These are phyloP conservation scores for Pseudogymnoascus verrucosus DNA, from an alignment of 2,329 filamentous ascomycete genomes.

Conservation along the genomic window DNA sequence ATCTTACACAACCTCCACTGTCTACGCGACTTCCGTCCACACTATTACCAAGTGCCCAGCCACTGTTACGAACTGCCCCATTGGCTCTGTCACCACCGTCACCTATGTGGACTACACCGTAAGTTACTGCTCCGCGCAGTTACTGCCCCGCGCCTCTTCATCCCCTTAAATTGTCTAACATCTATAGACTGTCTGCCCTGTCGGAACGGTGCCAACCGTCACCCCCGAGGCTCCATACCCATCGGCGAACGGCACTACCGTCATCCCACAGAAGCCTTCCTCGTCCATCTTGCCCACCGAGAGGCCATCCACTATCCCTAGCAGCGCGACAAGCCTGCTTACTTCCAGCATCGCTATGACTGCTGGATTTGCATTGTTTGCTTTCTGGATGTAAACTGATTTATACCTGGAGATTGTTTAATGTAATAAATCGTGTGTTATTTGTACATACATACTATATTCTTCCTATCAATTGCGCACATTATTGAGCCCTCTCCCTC, in stretches of 20 bases:
- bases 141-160: not conserved
- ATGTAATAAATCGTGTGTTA: not conserved
- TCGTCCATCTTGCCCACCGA: not conserved
- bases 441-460: not conserved
- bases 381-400: not conserved
- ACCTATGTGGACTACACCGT: not conserved
- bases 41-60: slow-evolving; percentile 23
- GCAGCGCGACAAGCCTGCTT: not conserved
- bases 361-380: not conserved
- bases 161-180: not conserved
- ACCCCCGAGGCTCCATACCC: not conserved
- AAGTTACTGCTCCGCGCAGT: not conserved
- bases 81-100: slow-evolving; percentile 28
- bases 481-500: not conserved
- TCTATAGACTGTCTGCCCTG: not conserved
- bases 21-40: slow-evolving; percentile 13
- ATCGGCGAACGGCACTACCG: not conserved
- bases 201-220: not conserved
- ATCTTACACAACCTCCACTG: slow-evolving; percentile 1
- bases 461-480: not conserved
- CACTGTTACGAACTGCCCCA: slow-evolving; percentile 34
- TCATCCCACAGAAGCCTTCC: not conserved
- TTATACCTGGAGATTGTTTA: not conserved
- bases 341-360: slow-evolving; percentile 1
- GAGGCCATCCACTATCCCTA: not conserved